Evolutionary conservation across 148 eudicot species (phyloP).

Genomic region (Mesembryanthemum crystallinum): DNA sequence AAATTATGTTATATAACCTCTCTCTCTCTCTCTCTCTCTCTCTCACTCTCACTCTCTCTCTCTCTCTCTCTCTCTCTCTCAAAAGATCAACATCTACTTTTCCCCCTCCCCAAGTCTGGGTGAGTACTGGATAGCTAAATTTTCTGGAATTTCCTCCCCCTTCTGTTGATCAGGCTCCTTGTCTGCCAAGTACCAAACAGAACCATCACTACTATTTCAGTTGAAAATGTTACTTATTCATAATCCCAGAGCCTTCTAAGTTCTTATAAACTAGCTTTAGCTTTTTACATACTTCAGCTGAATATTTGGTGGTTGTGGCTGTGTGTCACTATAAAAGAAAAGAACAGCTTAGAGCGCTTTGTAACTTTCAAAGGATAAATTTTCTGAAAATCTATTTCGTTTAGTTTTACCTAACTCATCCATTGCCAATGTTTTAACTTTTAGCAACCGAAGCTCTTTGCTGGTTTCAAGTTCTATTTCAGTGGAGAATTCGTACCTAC

Average conservation of each 20-base stretch:
- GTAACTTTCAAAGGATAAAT: background rate
- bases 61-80: too few relatives aligned
- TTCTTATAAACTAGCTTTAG: background rate
- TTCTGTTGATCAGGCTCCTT: too few relatives aligned
- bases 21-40: background rate
- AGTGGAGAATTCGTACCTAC: constrained; percentile 68
- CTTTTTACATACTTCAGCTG: too few relatives aligned
- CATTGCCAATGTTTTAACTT: constrained; percentile 6
- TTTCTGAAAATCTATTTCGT: background rate
- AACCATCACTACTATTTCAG: too few relatives aligned
- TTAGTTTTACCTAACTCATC: background rate
- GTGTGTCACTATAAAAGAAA: background rate
- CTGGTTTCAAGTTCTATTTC: constrained; percentile 61
- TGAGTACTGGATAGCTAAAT: too few relatives aligned
- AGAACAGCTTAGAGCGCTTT: background rate
- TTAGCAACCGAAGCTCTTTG: constrained; percentile 88
- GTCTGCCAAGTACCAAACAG: too few relatives aligned
- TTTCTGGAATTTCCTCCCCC: too few relatives aligned
- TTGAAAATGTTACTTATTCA: background rate
- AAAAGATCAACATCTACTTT: too few relatives aligned
- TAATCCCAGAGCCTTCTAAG: background rate
- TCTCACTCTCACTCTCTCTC: too few relatives aligned
- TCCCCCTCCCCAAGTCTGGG: too few relatives aligned
- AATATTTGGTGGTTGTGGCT: background rate
- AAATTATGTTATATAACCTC: background rate